Base-by-base conservation (phyloP, 2,329 filamentous ascomycete genomes). In the Botrytis pseudocinerea region DNA sequence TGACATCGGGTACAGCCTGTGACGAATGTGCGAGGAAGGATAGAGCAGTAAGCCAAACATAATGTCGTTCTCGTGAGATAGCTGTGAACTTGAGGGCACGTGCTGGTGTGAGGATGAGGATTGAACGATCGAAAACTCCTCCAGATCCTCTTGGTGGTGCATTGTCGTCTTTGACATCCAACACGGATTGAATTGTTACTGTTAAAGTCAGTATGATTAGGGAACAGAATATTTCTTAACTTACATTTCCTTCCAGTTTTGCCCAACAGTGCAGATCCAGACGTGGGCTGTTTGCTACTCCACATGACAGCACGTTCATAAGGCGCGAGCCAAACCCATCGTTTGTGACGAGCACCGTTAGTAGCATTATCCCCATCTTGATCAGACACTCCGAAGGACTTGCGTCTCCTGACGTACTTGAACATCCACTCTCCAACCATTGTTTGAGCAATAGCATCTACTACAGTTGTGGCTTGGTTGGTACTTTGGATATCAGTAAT, bases 341-440 rank as follows among this genome's bases (percentile, higher is more conserved):
- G 89, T 84, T 95, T 98, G 82, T 99, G 96, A 44, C 96, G 92
- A 76, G 89, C 89, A 78, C 87, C 89, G 76, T 85, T 87, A 75
- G 85, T 87, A 32, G 85, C 86, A 74, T 92, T 90, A 82, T 93
- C 90, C 75, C 86, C 91, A 79, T 94, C 90, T 75, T 89, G 87
- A 76, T 87, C 89, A 38, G 85, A 86, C 70, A 95, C 90, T 32
- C 94, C 94, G 81, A 99, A 98, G 0, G 95, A 97, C 83, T 95
- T 98, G 76, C 95, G 90, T 81, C 93, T 89, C 69, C 93, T 88
- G 48, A 95, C 92, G 79, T 97, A 96, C 82, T 97, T 97, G 85
- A 91, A 95, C 93, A 97, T 95, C 92, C 93, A 96, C 80, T 98
- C 96, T 54, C 96, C 96, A 44, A 99, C 94, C 96, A 99, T 99